Evolutionary conservation across 306 rosid genomes (phyloP).

Genomic region (Cicer bijugum): DNA sequence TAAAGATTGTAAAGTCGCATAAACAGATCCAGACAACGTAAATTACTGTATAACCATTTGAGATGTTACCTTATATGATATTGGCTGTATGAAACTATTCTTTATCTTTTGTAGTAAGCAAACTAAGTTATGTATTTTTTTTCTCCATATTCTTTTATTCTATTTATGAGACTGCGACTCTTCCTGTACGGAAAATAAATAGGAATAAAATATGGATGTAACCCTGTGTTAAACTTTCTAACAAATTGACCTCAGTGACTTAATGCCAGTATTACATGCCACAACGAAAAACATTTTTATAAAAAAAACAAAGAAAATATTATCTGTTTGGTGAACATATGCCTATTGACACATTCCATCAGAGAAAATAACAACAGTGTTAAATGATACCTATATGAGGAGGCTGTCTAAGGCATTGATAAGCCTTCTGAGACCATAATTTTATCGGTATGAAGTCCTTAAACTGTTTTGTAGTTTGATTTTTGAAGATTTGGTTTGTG

Average conservation of each 20-base stretch:
- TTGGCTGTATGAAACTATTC: constrained; percentile 14
- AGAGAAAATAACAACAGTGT: constrained; percentile 14
- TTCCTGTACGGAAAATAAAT: constrained; percentile 1
- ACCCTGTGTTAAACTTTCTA: background rate
- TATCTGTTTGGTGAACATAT: constrained; percentile 9
- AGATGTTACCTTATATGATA: constrained; percentile 13
- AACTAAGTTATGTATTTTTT: constrained; percentile 7
- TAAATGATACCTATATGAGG: constrained; percentile 19
- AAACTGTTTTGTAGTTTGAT: background rate
- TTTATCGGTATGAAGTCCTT: constrained; percentile 11
- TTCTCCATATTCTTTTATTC: constrained; percentile 2
- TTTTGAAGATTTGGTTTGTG: constrained; percentile 20
- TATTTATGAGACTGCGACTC: constrained; percentile 21
- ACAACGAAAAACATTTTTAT: constrained; percentile 1
- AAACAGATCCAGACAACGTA: constrained; percentile 16
- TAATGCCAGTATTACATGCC: background rate
- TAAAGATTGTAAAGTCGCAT: constrained; percentile 19
- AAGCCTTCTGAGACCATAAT: background rate
- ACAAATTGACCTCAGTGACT: background rate
- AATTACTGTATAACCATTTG: constrained; percentile 9
- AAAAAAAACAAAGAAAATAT: constrained; percentile 19
- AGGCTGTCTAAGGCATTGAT: constrained; percentile 28
- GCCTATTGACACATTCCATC: background rate
- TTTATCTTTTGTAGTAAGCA: constrained; percentile 15
- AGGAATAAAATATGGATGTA: constrained; percentile 2